phyloP scores from a whole-genome alignment of 176 grass and related monocot species.

The Sorghum bicolor region Sorghum_bicolor_NCBIv3 NC_012873.2:3856001-3856500 shows the following conservation, averaged over 20 bases:
- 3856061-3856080: neutral
- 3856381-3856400: slow-evolving; percentile 77
- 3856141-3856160: slow-evolving; percentile 44
- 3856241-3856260: slow-evolving; percentile 64
- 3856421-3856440: slow-evolving; percentile 91
- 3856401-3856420: slow-evolving; percentile 79
- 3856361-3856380: slow-evolving; percentile 91
- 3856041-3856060: neutral
- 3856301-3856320: slow-evolving; percentile 74
- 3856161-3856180: slow-evolving; percentile 66
- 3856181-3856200: slow-evolving; percentile 81
- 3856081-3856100: slow-evolving; percentile 39
- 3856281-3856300: slow-evolving; percentile 93
- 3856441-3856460: slow-evolving; percentile 77
- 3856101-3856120: slow-evolving; percentile 8
- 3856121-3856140: slow-evolving; percentile 22
- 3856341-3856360: slow-evolving; percentile 74
- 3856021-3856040: slow-evolving; percentile 23
- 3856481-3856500: slow-evolving; percentile 67
- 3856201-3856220: slow-evolving; percentile 61
- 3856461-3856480: slow-evolving; percentile 91
- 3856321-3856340: slow-evolving; percentile 76
- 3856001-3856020: neutral
- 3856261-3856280: slow-evolving; percentile 90
- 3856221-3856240: slow-evolving; percentile 71